Base-by-base conservation (phyloP, 1,284 basidiomycete genomes). In the Tilletiopsis washingtonensis region DNA sequence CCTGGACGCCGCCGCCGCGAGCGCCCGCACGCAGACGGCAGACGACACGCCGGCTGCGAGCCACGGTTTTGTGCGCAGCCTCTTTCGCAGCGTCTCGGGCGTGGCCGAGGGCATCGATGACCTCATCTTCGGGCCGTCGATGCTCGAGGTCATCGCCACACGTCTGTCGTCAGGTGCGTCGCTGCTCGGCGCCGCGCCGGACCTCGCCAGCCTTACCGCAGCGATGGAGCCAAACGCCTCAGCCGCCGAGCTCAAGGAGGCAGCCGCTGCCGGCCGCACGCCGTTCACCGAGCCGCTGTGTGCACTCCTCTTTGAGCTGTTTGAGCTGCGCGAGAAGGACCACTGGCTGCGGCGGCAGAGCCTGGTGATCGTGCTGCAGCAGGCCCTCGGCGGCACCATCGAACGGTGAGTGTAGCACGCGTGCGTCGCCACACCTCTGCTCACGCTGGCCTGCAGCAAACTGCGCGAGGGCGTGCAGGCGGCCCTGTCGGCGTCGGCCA, bases 261-360 rank as follows among this genome's bases (percentile, higher is more conserved):
- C 56, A 83, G 83, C 17, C 79, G 96, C 57, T 91, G 91, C 73
- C 82, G 85, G 45, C 86, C 89, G 25, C 84, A 74, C 71, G 3
- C 65, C 62, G 2, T 96, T 97, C 74, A 90, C 89, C 1, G 84
- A 84, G 1, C 91, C 93, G 0, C 94, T 98, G 49, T 94, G 90
- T 66, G 91, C 97, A 68, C 77, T 97, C 24, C 80, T 96, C 34
- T 80, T 96, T 47, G 88, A 91, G 20, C 79, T 96, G 6, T 97
- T 97, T 61, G 90, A 96, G 74, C 81, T 97, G 21, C 85, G 94
- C 74, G 88, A 89, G 77, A 86, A 88, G 74, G 88, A 91, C 66
- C 91, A 91, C 61, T 98, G 93, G 93, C 77, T 97, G 26, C 79
- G 91, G 45, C 79, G 89, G n/a, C 91, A 96, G 73, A 91, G 93